Percentiles rank a stretch among this genome's conserved stretches.
phyloP scores from a whole-genome alignment of 345 rosid genomes.

The Gossypium stocksii region DNA sequence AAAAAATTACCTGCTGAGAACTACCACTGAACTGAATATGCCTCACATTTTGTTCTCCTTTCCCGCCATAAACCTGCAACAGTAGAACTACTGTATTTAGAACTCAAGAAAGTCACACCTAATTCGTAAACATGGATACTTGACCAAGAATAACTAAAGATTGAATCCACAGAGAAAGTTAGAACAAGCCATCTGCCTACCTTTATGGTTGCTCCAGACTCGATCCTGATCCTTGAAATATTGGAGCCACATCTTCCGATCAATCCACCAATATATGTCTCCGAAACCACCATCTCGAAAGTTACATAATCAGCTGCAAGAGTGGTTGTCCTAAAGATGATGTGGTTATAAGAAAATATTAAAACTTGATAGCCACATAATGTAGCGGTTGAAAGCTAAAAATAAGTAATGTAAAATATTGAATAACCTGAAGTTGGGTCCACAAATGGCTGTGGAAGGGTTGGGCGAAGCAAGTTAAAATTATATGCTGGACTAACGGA shows the following conservation, averaged over 20 bases:
- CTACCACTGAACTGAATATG: conserved; percentile 59
- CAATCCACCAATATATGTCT: conserved; percentile 56
- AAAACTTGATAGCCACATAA: conserved; percentile 35
- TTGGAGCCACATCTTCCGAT: conserved; percentile 62
- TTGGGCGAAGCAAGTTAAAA: conserved; percentile 31
- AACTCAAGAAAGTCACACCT: not conserved
- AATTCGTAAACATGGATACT: not conserved
- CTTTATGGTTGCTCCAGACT: conserved; percentile 64
- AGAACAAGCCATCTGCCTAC: conserved; percentile 18
- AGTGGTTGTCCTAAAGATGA: conserved; percentile 63
- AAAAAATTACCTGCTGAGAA: conserved; percentile 47
- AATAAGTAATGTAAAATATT: conserved; percentile 7
- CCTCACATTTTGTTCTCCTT: conserved; percentile 56
- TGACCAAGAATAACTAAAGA: conserved; percentile 4
- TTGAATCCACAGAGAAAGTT: not conserved
- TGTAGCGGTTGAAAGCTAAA: conserved; percentile 22
- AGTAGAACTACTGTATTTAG: not conserved
- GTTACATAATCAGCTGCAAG: conserved; percentile 71
- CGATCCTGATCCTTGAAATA: conserved; percentile 62
- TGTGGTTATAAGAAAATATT: conserved; percentile 45
- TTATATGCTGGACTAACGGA: conserved; percentile 58
- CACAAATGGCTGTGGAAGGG: conserved; percentile 32
- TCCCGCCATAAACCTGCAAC: conserved; percentile 56
- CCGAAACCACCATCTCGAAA: conserved; percentile 59
- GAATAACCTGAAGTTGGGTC: conserved; percentile 58